Evolutionary conservation across 306 rosid species (phyloP).

Genomic region (Dicorynia guianensis): DNA sequence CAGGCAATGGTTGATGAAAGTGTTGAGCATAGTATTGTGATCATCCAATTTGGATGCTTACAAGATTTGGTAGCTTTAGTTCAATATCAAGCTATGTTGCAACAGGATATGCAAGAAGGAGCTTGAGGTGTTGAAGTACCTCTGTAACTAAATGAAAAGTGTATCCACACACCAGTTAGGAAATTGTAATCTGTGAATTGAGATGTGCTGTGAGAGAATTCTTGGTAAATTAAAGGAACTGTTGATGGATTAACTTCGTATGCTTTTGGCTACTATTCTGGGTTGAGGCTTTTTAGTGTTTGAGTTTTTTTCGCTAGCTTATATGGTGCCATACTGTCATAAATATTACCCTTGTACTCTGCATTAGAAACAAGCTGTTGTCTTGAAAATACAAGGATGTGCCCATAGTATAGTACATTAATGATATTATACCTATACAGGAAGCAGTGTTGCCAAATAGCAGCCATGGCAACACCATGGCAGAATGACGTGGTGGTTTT

Average conservation of each 20-base stretch:
- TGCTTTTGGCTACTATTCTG: neutral
- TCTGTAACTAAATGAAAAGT: constrained; percentile 3
- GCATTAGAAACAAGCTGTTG: neutral
- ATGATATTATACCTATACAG: constrained; percentile 11
- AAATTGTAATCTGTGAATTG: neutral
- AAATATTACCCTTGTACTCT: neutral
- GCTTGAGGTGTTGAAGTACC: constrained; percentile 25
- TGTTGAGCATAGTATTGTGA: constrained; percentile 2
- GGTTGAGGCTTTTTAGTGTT: too few species aligned
- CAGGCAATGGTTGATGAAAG: constrained; percentile 3
- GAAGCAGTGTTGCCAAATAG: too few species aligned
- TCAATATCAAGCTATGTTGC: constrained; percentile 2
- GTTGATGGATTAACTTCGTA: neutral
- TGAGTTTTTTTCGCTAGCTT: neutral
- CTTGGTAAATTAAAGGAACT: neutral
- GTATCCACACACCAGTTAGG: constrained; percentile 2
- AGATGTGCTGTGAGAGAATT: constrained; percentile 1
- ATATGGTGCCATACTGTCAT: neutral
- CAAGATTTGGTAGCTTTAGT: neutral
- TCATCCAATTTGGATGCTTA: constrained; percentile 24
- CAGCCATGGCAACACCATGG: too few species aligned
- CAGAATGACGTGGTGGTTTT: too few species aligned
- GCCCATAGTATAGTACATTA: neutral
- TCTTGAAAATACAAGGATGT: constrained; percentile 1
- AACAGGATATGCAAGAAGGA: constrained; percentile 16